Evolutionary conservation across 306 rosid species (phyloP).

Genomic region (Vigna reflexopilosa): DNA sequence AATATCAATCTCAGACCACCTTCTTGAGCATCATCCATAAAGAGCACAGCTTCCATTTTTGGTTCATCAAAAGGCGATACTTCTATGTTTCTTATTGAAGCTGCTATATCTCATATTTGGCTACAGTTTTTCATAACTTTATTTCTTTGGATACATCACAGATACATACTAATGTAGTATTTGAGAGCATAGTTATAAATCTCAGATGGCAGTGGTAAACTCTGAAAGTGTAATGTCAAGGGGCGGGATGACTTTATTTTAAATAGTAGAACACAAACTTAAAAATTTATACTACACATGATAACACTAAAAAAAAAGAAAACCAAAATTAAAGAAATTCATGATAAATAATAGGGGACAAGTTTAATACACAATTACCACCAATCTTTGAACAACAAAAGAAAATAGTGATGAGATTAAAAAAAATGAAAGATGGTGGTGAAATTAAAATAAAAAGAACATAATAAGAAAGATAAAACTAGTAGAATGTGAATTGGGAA

Average conservation of each 20-base stretch:
- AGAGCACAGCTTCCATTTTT: not conserved
- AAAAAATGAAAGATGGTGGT: not conserved
- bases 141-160: not conserved
- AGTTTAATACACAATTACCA: not conserved
- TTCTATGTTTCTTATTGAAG: not conserved
- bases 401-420: not conserved
- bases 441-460: not conserved
- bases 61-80: not conserved
- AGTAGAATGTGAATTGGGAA: not conserved
- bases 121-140: not conserved
- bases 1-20: not conserved
- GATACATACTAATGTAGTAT: not conserved
- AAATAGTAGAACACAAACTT: not conserved
- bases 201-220: not conserved
- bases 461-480: not conserved
- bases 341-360: not conserved
- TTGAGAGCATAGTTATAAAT: not conserved
- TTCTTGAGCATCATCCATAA: not conserved
- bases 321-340: not conserved
- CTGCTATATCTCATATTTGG: constrained; percentile 2
- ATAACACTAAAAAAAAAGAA: not conserved
- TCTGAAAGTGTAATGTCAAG: not conserved
- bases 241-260: not conserved
- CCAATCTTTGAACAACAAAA: not conserved
- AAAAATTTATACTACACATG: not conserved